Percentiles rank a stretch among this genome's conserved stretches.
phyloP scores from a whole-genome alignment of 1,284 basidiomycete species.

The Cryptococcus hybrid region DNA sequence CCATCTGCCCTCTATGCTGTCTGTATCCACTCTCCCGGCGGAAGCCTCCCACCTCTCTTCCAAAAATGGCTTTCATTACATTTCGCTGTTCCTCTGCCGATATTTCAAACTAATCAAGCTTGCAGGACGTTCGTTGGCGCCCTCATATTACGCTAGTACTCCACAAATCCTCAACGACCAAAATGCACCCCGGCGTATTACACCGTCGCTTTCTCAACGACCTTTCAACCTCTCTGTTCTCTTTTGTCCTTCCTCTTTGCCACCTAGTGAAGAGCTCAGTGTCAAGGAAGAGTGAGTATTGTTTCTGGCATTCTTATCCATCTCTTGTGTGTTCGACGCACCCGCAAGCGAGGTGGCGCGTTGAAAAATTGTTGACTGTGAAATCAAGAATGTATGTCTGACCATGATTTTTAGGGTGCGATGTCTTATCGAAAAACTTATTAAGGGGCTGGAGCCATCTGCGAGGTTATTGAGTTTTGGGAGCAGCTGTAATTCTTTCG shows the following conservation, averaged over 20 bases:
- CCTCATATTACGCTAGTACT: too few relatives aligned
- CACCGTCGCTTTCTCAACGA: conserved; percentile 50
- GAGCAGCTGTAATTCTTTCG: conserved; percentile 90
- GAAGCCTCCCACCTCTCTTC: too few relatives aligned
- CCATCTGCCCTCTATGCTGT: too few relatives aligned
- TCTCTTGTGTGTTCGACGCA: neutral
- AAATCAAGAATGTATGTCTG: neutral
- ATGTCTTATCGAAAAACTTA: conserved; percentile 88
- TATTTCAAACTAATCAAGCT: too few relatives aligned
- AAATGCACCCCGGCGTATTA: conserved; percentile 45
- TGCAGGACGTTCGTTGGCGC: too few relatives aligned
- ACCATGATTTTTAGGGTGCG: conserved; percentile 58
- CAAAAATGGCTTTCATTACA: too few relatives aligned
- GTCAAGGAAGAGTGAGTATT: conserved; percentile 77
- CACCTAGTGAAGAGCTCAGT: conserved; percentile 81
- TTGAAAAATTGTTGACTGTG: neutral
- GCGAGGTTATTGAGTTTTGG: conserved; percentile 91
- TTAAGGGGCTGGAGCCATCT: conserved; percentile 89
- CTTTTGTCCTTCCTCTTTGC: conserved; percentile 82
- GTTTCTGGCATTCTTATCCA: neutral
- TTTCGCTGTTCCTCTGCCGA: too few relatives aligned
- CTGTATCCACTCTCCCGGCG: too few relatives aligned
- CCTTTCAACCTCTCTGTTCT: conserved; percentile 51
- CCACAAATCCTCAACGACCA: too few relatives aligned
- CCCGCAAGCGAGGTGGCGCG: neutral